Percentiles rank a stretch among this genome's conserved stretches.
Conservation (phyloP, 352 stramenopile species). For the Phytophthora kernoviae region DNA sequence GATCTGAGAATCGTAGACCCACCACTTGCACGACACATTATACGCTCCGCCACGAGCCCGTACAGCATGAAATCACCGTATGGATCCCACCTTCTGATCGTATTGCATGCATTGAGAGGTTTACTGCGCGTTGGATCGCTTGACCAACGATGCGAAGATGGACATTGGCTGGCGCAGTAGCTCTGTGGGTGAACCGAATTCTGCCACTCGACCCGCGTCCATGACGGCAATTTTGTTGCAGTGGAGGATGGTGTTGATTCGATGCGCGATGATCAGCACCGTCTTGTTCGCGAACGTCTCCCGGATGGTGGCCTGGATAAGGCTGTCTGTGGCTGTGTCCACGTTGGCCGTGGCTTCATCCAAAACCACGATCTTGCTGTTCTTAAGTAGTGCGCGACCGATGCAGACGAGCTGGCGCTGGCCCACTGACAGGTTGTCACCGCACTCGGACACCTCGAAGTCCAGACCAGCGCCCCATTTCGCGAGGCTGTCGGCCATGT, state of each 20-base stretch:
- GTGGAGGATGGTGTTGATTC: constrained; percentile 28
- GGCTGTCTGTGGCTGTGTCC: constrained; percentile 25
- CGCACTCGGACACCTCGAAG: constrained; percentile 86
- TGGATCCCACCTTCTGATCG: too few species aligned
- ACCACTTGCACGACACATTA: too few species aligned
- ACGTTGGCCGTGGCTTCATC: constrained; percentile 94
- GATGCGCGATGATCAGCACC: constrained; percentile 47
- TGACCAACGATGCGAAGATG: constrained; percentile 41
- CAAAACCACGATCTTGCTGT: constrained; percentile 90
- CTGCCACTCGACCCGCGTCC: constrained; percentile 61
- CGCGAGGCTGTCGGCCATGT: constrained; percentile 69
- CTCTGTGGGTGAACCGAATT: constrained; percentile 87
- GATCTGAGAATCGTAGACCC: neutral
- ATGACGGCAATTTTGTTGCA: constrained; percentile 32
- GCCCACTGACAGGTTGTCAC: constrained; percentile 41
- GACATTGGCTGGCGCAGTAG: constrained; percentile 51
- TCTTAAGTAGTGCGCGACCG: constrained; percentile 90
- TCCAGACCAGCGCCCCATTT: constrained; percentile 68
- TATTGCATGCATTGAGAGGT: too few species aligned
- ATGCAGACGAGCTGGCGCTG: constrained; percentile 96
- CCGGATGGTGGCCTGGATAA: constrained; percentile 75
- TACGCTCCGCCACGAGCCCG: too few species aligned
- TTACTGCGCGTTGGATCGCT: constrained; percentile 11
- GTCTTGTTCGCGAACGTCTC: constrained; percentile 90
- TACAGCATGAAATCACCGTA: too few species aligned